phyloP scores from a whole-genome alignment of 1,139 yeast genomes.

The Debaryomycetaceae sp. region DNA sequence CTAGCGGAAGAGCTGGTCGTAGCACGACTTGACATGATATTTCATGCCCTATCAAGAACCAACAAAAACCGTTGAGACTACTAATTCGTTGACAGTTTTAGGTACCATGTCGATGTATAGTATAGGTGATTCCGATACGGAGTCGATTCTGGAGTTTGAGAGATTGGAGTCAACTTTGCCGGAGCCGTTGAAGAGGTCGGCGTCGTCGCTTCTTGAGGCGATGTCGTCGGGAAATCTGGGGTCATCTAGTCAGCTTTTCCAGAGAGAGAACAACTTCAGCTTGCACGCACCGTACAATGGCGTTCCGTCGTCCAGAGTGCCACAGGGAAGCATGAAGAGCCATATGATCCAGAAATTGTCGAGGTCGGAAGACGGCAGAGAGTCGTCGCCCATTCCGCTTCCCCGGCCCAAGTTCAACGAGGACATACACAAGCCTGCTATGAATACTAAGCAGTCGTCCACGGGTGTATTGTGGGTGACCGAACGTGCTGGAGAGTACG shows the following conservation, averaged over 20 bases:
- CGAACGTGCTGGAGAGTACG: conserved; percentile 62
- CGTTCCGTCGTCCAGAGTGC: conserved; percentile 13
- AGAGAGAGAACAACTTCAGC: conserved; percentile 15
- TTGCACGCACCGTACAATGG: conserved; percentile 13
- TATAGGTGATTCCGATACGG: conserved; percentile 20
- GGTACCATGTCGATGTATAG: too few relatives aligned
- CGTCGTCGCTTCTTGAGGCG: conserved; percentile 39
- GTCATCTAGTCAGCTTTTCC: background rate
- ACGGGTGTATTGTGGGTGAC: conserved; percentile 73
- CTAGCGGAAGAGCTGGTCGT: too few relatives aligned
- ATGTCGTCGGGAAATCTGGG: conserved; percentile 11
- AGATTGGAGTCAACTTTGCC: conserved; percentile 45
- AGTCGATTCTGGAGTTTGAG: conserved; percentile 36
- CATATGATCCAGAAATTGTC: conserved; percentile 31
- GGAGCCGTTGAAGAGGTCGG: conserved; percentile 38
- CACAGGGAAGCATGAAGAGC: conserved; percentile 10
- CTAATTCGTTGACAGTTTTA: too few relatives aligned
- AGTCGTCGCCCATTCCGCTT: conserved; percentile 49
- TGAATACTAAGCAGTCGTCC: conserved; percentile 60
- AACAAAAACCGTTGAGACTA: too few relatives aligned
- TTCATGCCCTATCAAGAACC: too few relatives aligned
- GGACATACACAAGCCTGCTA: conserved; percentile 54
- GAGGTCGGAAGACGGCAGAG: conserved; percentile 34
- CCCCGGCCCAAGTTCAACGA: conserved; percentile 48
- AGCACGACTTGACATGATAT: too few relatives aligned